Percentiles rank a stretch among this genome's conserved stretches.
Conservation (phyloP, 441 rosid genomes). For the Adansonia madagascariensis region DNA sequence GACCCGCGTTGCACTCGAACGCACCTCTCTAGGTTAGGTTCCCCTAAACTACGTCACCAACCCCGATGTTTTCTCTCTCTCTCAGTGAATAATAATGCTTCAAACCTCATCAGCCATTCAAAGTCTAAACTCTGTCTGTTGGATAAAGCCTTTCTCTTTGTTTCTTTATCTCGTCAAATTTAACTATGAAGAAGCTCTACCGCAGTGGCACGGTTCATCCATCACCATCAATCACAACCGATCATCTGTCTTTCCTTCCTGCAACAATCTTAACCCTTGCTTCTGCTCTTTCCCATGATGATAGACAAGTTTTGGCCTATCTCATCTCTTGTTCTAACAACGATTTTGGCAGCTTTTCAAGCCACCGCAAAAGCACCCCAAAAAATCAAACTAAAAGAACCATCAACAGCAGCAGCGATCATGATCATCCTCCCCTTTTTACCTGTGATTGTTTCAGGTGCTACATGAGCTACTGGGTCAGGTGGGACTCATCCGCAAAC, state of each 20-base stretch:
- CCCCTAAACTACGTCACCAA: constrained; percentile 23
- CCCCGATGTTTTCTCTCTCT: neutral
- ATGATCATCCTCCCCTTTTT: constrained; percentile 54
- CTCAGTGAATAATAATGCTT: no score
- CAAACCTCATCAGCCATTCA: no score
- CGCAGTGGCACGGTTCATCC: constrained; percentile 71
- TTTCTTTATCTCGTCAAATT: constrained; percentile 8
- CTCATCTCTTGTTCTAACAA: constrained; percentile 50
- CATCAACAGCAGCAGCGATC: constrained; percentile 12
- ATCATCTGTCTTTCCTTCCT: constrained; percentile 62
- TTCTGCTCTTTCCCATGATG: constrained; percentile 55
- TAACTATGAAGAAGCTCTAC: constrained; percentile 69
- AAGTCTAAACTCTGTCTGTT: neutral
- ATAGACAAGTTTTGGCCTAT: constrained; percentile 68
- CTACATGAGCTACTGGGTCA: constrained; percentile 70
- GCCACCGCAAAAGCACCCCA: constrained; percentile 24
- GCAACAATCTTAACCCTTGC: constrained; percentile 64
- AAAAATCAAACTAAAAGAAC: constrained; percentile 15
- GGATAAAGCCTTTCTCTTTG: constrained; percentile 30
- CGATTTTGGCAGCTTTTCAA: constrained; percentile 13
- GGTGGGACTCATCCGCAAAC: constrained; percentile 77
- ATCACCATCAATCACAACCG: constrained; percentile 46
- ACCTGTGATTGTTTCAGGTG: constrained; percentile 73
- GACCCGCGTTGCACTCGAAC: constrained; percentile 7
- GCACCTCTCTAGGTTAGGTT: neutral